phyloP scores from a whole-genome alignment of 768 basidiomycete genomes.

The Serpula lacrymans region DNA sequence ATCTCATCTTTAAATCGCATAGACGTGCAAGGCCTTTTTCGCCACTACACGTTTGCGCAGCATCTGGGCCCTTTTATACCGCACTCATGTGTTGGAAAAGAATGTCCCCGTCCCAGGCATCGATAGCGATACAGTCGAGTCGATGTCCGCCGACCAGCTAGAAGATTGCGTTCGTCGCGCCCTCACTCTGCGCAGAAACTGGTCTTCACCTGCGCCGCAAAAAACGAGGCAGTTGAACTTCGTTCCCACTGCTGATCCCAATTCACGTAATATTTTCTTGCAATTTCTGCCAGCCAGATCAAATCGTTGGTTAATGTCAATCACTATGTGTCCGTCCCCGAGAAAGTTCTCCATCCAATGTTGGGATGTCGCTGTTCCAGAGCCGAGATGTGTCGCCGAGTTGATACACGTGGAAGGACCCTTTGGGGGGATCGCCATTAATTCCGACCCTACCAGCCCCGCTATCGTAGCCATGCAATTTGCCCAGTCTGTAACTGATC shows the following conservation, averaged over 20 bases:
- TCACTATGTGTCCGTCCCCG: constrained; percentile 26
- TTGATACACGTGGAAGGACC: constrained; percentile 28
- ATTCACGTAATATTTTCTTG: constrained; percentile 40
- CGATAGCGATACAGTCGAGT: constrained; percentile 23
- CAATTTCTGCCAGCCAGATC: constrained; percentile 44
- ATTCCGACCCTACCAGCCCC: constrained; percentile 31
- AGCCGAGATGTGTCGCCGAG: constrained; percentile 41
- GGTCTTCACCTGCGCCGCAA: constrained; percentile 42
- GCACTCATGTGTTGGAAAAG: constrained; percentile 35
- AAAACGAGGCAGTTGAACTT: constrained; percentile 24
- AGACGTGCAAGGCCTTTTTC: constrained; percentile 47
- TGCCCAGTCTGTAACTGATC: constrained; percentile 37
- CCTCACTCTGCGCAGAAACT: constrained; percentile 43
- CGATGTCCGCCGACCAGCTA: constrained; percentile 40
- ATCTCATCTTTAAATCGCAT: neutral
- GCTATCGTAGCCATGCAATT: constrained; percentile 42
- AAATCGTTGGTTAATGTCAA: constrained; percentile 45
- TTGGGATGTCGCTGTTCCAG: constrained; percentile 45
- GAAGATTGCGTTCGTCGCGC: constrained; percentile 40
- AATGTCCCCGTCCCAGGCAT: constrained; percentile 49
- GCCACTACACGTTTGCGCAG: constrained; percentile 42
- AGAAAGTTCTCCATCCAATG: constrained; percentile 44
- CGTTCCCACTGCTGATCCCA: constrained; percentile 15
- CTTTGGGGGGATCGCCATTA: constrained; percentile 45
- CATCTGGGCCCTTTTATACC: constrained; percentile 49